A percentile compares a stretch with the other conserved stretches of the same genome.
Conservation (phyloP, 106 monocot species). For the Cymbidium sinense region DNA sequence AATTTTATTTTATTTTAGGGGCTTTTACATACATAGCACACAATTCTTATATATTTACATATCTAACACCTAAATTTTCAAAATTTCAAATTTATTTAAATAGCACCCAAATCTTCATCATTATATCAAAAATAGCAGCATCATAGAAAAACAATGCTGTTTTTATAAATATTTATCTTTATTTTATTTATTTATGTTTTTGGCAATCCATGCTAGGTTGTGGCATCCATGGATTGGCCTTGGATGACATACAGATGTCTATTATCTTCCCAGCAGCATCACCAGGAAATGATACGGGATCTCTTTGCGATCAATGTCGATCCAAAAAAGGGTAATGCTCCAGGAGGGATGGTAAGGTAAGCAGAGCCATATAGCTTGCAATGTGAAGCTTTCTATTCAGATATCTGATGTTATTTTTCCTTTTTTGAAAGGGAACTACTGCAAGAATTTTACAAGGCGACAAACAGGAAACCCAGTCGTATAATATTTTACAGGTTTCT, state of each 20-base stretch:
- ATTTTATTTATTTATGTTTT: too few relatives aligned
- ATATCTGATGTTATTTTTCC: not conserved
- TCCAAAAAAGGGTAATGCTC: conserved; percentile 24
- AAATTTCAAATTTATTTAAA: too few relatives aligned
- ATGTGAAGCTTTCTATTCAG: not conserved
- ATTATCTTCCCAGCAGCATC: conserved; percentile 52
- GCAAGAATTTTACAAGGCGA: conserved; percentile 25
- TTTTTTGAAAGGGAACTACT: conserved; percentile 47
- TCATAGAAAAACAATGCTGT: too few relatives aligned
- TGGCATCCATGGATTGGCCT: conserved; percentile 95
- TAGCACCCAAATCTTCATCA: too few relatives aligned
- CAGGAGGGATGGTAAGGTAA: conserved; percentile 49
- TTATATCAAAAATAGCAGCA: too few relatives aligned
- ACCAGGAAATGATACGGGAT: conserved; percentile 68
- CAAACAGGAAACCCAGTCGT: conserved; percentile 31
- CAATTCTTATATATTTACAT: too few relatives aligned
- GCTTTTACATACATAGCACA: too few relatives aligned
- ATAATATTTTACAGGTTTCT: conserved; percentile 90
- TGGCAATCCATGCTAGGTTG: conserved; percentile 24
- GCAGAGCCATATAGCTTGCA: not conserved
- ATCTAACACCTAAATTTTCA: too few relatives aligned
- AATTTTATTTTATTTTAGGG: too few relatives aligned
- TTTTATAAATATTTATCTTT: too few relatives aligned
- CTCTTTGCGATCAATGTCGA: conserved; percentile 25
- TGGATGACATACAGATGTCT: conserved; percentile 51